These are phyloP conservation scores for Acanthamoeba lenticulata DNA, from an alignment of 208 protist genomes.

Conservation along the genomic window DNA sequence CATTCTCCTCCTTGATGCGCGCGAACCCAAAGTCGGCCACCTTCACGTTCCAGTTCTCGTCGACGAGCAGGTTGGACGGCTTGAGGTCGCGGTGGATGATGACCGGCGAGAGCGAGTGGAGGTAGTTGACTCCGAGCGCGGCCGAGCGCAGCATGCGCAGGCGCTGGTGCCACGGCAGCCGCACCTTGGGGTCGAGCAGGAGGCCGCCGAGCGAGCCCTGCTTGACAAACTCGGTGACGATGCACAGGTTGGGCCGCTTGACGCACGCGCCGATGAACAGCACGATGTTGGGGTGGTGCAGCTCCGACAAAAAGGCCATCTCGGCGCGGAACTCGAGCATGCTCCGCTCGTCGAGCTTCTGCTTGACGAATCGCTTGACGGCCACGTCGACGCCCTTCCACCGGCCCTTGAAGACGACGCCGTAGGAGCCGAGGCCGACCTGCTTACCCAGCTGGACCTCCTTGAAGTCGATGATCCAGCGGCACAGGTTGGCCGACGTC, in stretches of 20 bases:
- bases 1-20: background rate
- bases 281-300: slow-evolving; percentile 52
- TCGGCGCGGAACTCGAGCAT: slow-evolving; percentile 53
- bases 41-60: background rate
- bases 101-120: background rate
- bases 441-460: slow-evolving; percentile 13
- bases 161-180: background rate
- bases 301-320: slow-evolving; percentile 35
- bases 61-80: background rate
- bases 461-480: slow-evolving; percentile 31
- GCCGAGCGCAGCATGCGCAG: background rate
- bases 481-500: slow-evolving; percentile 39
- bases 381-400: slow-evolving; percentile 61
- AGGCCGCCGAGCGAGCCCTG: background rate
- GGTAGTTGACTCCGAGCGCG: background rate
- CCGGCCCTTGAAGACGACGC: background rate
- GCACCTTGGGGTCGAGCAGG: background rate
- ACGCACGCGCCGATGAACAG: slow-evolving; percentile 47
- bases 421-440: slow-evolving; percentile 5
- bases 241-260: slow-evolving; percentile 31
- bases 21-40: background rate
- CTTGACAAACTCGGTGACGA: slow-evolving; percentile 48
- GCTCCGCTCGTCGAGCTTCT: slow-evolving; percentile 14
- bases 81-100: background rate
- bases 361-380: slow-evolving; percentile 45